Percentiles rank a stretch among this genome's conserved stretches.
Evolutionary conservation across 257 asterid genomes (phyloP).

Genomic region (Rubia yunnanensis): DNA sequence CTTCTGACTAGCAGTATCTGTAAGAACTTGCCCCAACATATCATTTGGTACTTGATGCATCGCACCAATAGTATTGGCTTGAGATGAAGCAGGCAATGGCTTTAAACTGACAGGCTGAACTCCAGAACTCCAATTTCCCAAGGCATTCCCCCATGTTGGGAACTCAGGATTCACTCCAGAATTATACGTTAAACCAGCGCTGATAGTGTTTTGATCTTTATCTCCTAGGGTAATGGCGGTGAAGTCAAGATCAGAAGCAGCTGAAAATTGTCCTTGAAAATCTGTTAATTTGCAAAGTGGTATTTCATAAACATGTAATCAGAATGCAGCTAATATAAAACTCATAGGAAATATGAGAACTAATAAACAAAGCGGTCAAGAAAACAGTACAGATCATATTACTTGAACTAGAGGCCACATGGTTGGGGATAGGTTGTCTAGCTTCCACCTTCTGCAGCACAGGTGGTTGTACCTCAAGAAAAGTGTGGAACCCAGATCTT

Average conservation of each 20-base stretch:
- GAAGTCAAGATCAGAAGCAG: constrained; percentile 32
- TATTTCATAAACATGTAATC: constrained; percentile 15
- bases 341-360: not conserved
- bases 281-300: constrained; percentile 28
- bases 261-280: constrained; percentile 46
- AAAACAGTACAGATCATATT: constrained; percentile 12
- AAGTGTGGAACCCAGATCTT: constrained; percentile 44
- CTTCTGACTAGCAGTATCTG: constrained; percentile 25
- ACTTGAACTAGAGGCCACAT: constrained; percentile 28
- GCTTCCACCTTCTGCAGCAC: constrained; percentile 22
- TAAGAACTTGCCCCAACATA: constrained; percentile 34
- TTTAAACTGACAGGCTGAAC: constrained; percentile 38
- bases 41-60: constrained; percentile 45
- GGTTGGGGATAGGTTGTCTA: constrained; percentile 22
- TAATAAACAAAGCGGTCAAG: constrained; percentile 7
- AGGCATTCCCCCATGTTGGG: constrained; percentile 47
- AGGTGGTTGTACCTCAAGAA: constrained; percentile 24
- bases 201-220: constrained; percentile 16
- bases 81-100: constrained; percentile 41
- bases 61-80: constrained; percentile 28
- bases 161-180: constrained; percentile 33
- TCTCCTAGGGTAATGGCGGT: constrained; percentile 30
- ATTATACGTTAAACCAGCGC: constrained; percentile 33
- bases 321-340: constrained; percentile 4
- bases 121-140: constrained; percentile 35